Evolutionary conservation across 257 asterid genomes (phyloP).

Genomic region (Capsicum rhomboideum): DNA sequence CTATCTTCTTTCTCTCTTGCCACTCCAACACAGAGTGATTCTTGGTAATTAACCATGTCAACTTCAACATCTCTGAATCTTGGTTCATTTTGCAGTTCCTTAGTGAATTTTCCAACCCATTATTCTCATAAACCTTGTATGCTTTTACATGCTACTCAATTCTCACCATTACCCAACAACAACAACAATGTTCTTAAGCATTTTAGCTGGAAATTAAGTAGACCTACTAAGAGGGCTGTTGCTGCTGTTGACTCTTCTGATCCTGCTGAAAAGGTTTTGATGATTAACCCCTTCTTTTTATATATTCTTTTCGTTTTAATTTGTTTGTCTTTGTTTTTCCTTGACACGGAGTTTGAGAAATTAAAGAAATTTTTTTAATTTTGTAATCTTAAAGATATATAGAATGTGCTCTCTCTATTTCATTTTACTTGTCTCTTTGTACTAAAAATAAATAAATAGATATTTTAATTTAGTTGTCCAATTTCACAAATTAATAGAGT

Average conservation of each 20-base stretch:
- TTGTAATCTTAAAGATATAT: too few species aligned
- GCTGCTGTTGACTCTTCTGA: constrained; percentile 72
- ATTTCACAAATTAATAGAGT: too few species aligned
- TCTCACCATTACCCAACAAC: constrained; percentile 27
- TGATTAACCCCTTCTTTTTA: not conserved
- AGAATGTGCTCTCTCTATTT: too few species aligned
- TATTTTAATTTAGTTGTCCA: too few species aligned
- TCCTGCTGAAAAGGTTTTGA: constrained; percentile 48
- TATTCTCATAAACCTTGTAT: constrained; percentile 32
- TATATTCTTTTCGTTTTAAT: not conserved
- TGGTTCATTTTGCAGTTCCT: constrained; percentile 36
- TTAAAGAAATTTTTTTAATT: not conserved
- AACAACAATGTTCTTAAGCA: not conserved
- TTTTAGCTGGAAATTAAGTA: constrained; percentile 24
- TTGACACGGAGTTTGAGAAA: not conserved
- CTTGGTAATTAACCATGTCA: constrained; percentile 35
- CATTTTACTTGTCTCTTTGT: too few species aligned
- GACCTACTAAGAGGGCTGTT: constrained; percentile 39
- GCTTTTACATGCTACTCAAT: constrained; percentile 23
- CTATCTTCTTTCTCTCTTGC: not conserved
- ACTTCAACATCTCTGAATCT: constrained; percentile 58
- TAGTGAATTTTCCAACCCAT: constrained; percentile 25
- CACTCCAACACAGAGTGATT: not conserved
- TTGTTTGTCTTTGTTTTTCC: not conserved
- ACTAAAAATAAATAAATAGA: too few species aligned